phyloP scores from a whole-genome alignment of 2,329 filamentous ascomycete species.

The Fusarium torulosum region DNA sequence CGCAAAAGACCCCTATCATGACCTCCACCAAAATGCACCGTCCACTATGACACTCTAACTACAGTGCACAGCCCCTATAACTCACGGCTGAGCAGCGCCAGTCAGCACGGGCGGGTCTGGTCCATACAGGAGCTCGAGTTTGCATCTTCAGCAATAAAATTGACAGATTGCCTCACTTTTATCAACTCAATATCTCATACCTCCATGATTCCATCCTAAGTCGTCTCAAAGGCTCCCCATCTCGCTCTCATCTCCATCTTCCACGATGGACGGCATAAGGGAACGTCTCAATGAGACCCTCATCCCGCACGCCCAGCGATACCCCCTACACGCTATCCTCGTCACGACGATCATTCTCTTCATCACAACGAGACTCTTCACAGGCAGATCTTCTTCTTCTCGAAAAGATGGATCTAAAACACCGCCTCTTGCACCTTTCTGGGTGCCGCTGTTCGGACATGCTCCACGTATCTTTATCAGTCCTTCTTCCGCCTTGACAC shows the following conservation, averaged over 20 bases:
- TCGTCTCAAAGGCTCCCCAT: background rate
- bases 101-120: slow-evolving; percentile 38
- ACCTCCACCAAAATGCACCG: background rate
- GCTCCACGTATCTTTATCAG: slow-evolving; percentile 50
- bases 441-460: slow-evolving; percentile 55
- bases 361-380: slow-evolving; percentile 46
- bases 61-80: slow-evolving; percentile 40
- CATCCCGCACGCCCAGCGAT: slow-evolving; percentile 40
- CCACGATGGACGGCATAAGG: slow-evolving; percentile 33
- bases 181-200: background rate
- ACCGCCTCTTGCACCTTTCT: slow-evolving; percentile 51
- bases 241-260: background rate
- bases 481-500: slow-evolving; percentile 48
- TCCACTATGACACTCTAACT: slow-evolving; percentile 8
- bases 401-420: slow-evolving; percentile 34
- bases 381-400: slow-evolving; percentile 56
- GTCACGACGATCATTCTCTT: slow-evolving; percentile 46
- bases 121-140: slow-evolving; percentile 31
- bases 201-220: background rate
- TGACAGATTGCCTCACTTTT: slow-evolving; percentile 36
- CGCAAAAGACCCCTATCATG: background rate
- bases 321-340: slow-evolving; percentile 43
- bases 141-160: slow-evolving; percentile 27
- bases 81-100: slow-evolving; percentile 13
- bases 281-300: slow-evolving; percentile 34